These are phyloP conservation scores for Peronosclerospora sorghi DNA, from an alignment of 352 stramenopile species.

Conservation along the genomic window DNA sequence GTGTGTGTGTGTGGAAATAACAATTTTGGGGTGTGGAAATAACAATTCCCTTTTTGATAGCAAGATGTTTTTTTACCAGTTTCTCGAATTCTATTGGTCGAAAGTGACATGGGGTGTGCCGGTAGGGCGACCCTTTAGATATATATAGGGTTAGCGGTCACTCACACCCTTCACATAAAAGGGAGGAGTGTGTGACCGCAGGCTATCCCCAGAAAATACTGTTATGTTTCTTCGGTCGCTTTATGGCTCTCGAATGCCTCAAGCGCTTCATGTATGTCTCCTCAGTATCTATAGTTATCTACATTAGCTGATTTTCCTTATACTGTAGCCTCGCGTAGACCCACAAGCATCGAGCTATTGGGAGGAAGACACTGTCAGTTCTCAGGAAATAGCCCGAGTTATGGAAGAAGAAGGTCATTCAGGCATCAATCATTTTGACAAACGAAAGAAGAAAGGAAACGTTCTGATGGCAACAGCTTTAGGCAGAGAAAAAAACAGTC, in stretches of 20 bases:
- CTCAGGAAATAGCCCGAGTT: slow-evolving; percentile 44
- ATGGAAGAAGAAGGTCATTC: slow-evolving; percentile 49
- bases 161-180: no score
- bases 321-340: slow-evolving; percentile 46
- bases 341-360: slow-evolving; percentile 64
- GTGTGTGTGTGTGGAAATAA: no score
- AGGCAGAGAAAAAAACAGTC: slow-evolving; percentile 11
- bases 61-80: no score
- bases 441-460: slow-evolving; percentile 40
- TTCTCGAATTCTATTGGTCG: no score
- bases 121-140: no score
- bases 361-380: slow-evolving; percentile 62
- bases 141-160: no score
- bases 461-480: slow-evolving; percentile 17
- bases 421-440: slow-evolving; percentile 17
- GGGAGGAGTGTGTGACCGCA: no score
- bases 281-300: neutral
- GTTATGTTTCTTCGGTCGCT: no score
- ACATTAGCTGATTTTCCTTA: slow-evolving; percentile 2
- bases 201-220: no score
- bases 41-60: no score
- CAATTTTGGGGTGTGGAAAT: no score
- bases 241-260: slow-evolving; percentile 69
- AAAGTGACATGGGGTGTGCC: no score
- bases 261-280: slow-evolving; percentile 48